Base-by-base conservation (phyloP, 345 rosid species). In the Lumnitzera racemosa region DNA sequence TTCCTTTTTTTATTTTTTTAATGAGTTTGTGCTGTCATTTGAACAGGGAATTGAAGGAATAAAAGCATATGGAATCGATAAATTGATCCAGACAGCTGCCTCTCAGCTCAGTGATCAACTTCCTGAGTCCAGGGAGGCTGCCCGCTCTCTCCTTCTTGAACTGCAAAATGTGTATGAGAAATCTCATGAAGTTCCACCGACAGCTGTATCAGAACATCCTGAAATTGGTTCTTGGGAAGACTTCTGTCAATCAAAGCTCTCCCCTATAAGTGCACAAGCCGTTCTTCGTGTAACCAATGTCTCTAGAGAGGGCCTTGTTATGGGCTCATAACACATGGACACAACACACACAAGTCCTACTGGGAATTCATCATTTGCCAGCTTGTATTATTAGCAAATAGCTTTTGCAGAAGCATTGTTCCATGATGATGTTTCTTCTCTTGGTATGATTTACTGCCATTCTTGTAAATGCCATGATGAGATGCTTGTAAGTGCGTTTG, bases 71-170 rank as follows among this genome's bases (percentile, higher is more conserved):
- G 96, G 98, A 56, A 86, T 91, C 2, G 96, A 83, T 73, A 85
- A 83, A 69, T 69, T 91, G 83, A 76, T 89, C 57, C 86, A 81
- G 72, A 78, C 83, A 41, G 96, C 90, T 49, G 90, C 96, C 12
- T 83, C 92, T 55, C 96, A 91, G 70, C 96, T 91, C 24, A 88
- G 89, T 15, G 98, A 89, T 76, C 88, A 89, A 67, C 98, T 91
- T 70, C 98, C 96, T 14, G 98, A 83, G 65, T 91, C 98, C 13
- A 83, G 96, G 60, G 98, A 89, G 74, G 96, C 96, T 72, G 96
- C 98, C 58, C 80, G 98, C 43, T 60, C 82, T 23, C 91, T 86
- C 67, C 90, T 91, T 43, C 65, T 89, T 76, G 89, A 89, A 67
- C 80, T 91, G 66, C 92, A 89, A 72, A 73, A 74, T 49, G 90